These are phyloP conservation scores for Collybia mongolica DNA, from an alignment of 768 basidiomycete species.

Conservation along the genomic window DNA sequence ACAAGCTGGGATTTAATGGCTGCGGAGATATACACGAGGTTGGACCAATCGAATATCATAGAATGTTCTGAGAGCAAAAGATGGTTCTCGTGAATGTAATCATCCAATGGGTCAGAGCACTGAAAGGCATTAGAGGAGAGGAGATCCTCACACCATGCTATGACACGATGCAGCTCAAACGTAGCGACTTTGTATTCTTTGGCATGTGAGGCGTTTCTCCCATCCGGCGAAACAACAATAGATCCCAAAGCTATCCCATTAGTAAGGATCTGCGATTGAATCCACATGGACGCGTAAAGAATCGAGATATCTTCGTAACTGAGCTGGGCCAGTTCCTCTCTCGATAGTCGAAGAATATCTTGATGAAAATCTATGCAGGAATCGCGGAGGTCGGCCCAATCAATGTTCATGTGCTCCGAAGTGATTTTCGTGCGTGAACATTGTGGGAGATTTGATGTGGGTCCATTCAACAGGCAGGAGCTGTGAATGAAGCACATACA, in stretches of 20 bases:
- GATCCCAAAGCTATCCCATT: slow-evolving; percentile 69
- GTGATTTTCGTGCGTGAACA: slow-evolving; percentile 42
- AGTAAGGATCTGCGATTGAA: slow-evolving; percentile 63
- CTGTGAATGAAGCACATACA: slow-evolving; percentile 66
- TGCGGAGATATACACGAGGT: slow-evolving; percentile 60
- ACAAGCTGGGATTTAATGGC: slow-evolving; percentile 47
- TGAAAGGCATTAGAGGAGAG: slow-evolving; percentile 40
- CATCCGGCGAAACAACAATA: slow-evolving; percentile 47
- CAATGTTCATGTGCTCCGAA: slow-evolving; percentile 48
- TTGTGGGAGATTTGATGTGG: slow-evolving; percentile 21
- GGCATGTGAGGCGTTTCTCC: slow-evolving; percentile 22
- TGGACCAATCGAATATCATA: slow-evolving; percentile 69
- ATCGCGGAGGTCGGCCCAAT: slow-evolving; percentile 49
- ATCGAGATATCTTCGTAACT: slow-evolving; percentile 73
- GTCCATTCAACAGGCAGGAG: slow-evolving; percentile 36
- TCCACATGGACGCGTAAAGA: slow-evolving; percentile 57
- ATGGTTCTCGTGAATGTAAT: slow-evolving; percentile 53
- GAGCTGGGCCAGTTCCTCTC: slow-evolving; percentile 42
- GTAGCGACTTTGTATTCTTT: slow-evolving; percentile 37
- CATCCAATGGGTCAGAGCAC: slow-evolving; percentile 45
- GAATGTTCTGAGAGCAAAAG: slow-evolving; percentile 37
- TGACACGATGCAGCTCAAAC: slow-evolving; percentile 60
- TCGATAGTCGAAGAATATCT: slow-evolving; percentile 38
- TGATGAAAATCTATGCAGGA: slow-evolving; percentile 56
- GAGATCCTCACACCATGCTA: slow-evolving; percentile 49